Conservation (phyloP, 192 early-diverging fungal genomes). For the Mortierella antarctica region DNA sequence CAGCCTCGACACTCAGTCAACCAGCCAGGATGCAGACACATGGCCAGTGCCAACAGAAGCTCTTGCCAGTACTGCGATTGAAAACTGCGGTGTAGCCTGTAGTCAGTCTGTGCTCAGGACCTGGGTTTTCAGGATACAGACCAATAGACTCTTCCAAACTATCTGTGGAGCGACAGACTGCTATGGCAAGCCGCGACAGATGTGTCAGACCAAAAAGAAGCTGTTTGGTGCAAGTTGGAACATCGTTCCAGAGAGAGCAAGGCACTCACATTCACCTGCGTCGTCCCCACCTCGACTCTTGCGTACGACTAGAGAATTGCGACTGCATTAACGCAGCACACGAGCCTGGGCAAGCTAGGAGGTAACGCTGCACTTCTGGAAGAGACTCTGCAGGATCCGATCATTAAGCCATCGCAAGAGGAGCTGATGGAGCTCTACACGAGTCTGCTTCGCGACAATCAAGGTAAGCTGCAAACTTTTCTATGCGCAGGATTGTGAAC, state of each 20-base stretch:
- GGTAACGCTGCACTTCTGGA: neutral
- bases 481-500: neutral
- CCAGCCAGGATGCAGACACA: no score
- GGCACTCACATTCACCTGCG: conserved; percentile 2
- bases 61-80: no score
- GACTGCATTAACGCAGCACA: conserved; percentile 20
- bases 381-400: neutral
- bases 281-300: neutral
- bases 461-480: conserved; percentile 11
- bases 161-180: neutral
- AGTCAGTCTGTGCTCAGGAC: no score
- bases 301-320: conserved; percentile 31
- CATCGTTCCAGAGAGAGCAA: neutral
- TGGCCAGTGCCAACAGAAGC: no score
- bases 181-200: neutral
- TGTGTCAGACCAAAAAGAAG: neutral
- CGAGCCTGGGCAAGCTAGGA: neutral
- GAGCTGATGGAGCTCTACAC: conserved; percentile 38
- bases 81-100: no score
- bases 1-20: no score
- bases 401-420: conserved; percentile 20
- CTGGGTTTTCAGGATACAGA: neutral
- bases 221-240: neutral
- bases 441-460: conserved; percentile 22
- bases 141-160: neutral